Evolutionary conservation across 192 early-diverging fungal genomes (phyloP).

Genomic region (Coemansia sp.): DNA sequence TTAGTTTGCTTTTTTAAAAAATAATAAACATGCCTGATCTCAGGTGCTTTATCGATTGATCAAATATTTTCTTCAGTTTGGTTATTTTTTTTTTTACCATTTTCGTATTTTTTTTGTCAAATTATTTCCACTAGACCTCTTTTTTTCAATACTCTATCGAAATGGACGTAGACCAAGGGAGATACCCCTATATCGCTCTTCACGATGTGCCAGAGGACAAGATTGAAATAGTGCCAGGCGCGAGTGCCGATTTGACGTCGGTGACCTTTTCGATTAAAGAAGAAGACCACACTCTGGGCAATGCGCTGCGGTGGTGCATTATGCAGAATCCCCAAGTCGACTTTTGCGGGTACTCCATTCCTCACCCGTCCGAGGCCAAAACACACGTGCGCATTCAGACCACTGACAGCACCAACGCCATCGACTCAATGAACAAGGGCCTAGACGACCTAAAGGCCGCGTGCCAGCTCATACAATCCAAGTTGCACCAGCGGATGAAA

Average conservation of each 20-base stretch:
- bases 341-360: conserved; percentile 96
- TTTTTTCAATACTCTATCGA: neutral
- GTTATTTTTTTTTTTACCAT: neutral
- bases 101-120: neutral
- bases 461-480: conserved; percentile 66
- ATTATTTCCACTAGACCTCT: neutral
- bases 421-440: conserved; percentile 85
- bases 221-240: conserved; percentile 58
- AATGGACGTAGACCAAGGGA: conserved; percentile 26
- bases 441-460: conserved; percentile 80
- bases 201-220: conserved; percentile 42
- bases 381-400: conserved; percentile 95
- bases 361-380: conserved; percentile 94
- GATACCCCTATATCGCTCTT: conserved; percentile 40
- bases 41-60: neutral
- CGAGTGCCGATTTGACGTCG: conserved; percentile 69
- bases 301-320: conserved; percentile 87
- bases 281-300: conserved; percentile 98
- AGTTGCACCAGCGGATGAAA: conserved; percentile 63
- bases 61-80: neutral
- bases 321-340: conserved; percentile 94
- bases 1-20: neutral
- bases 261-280: conserved; percentile 89
- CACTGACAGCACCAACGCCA: conserved; percentile 71
- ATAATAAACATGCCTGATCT: no score